Evolutionary conservation across 2,329 filamentous ascomycete species (phyloP), one percentile per base, ranked within the genome.

Genomic region (Elsinoe fawcettii): DNA sequence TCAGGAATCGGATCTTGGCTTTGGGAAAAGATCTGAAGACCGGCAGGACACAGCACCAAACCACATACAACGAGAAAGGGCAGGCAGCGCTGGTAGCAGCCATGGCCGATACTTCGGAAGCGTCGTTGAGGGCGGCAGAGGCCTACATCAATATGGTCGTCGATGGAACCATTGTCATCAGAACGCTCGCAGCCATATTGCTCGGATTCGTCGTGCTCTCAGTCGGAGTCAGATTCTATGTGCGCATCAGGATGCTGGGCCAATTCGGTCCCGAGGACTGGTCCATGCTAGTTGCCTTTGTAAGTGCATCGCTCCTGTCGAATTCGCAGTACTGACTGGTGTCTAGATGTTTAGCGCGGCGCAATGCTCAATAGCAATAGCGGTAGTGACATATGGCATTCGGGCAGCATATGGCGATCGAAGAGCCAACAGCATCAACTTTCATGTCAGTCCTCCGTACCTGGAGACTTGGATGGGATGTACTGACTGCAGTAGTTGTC

Each of bases 271-370:
- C 37, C 2, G 36, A 43, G 25, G 53, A 55, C 25, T 55, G 36
- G 53, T 55, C 53, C 9, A 55, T 55, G 53, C 53, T 55, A n/a
- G 36, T 32, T 14, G 53, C 36, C 14, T 55, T 55, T 55, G 37
- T 44, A 2, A 32, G 32, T 39, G 25, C 16, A 7, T 6, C 34
- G 14, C 18, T 9, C 27, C 9, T 2, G 1, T 7, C 30, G 9
- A 11, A 2, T 2, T 14, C 9, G 2, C 25, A 5, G 8, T 18
- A 1, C 49, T 53, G 5, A 37, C n/a, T 11, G 16, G 14, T 14
- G 2, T 30, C 11, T 36, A 55, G 53, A 30, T 44, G 37, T 55
- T 55, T 20, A 55, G 53, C 16, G 37, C 39, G n/a, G n/a, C 53
- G 22, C 53, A 55, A 44, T 55, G 53, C 37, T 43, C 18, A 2